These are phyloP conservation scores for Xylariaceae sp. DNA, from an alignment of 2,329 filamentous ascomycete genomes.

Conservation along the genomic window DNA sequence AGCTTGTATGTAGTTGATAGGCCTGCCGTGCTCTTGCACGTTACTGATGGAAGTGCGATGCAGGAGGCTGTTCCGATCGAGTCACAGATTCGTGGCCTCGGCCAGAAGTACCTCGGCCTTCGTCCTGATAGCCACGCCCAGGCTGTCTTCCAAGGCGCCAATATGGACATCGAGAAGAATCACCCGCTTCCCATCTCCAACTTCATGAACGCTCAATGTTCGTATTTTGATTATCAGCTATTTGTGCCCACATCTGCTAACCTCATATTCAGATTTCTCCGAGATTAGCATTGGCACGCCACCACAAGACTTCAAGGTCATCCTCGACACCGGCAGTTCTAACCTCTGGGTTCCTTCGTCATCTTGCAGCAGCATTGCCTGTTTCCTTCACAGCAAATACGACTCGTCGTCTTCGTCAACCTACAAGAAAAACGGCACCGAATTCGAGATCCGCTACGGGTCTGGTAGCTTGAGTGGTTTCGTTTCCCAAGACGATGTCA, in stretches of 20 bases:
- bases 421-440: conserved; percentile 88
- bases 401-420: conserved; percentile 84
- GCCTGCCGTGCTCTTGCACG: not conserved
- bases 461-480: conserved; percentile 92
- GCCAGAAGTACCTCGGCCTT: conserved; percentile 93
- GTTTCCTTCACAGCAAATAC: conserved; percentile 96
- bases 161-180: conserved; percentile 59
- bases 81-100: conserved; percentile 73
- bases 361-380: conserved; percentile 90
- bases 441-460: conserved; percentile 92
- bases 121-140: conserved; percentile 66
- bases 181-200: conserved; percentile 90
- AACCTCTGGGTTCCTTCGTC: conserved; percentile 97
- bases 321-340: conserved; percentile 96
- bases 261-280: conserved; percentile 70
- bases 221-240: conserved; percentile 34
- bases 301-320: conserved; percentile 94
- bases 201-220: conserved; percentile 99
- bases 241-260: not conserved
- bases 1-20: conserved; percentile 64
- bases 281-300: conserved; percentile 91
- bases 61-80: conserved; percentile 76
- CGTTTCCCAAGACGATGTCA: conserved; percentile 80
- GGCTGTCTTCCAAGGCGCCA: conserved; percentile 74
- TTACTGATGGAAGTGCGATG: conserved; percentile 21